These are phyloP conservation scores for Cardamine occulta DNA, from an alignment of 345 rosid species.

Conservation along the genomic window DNA sequence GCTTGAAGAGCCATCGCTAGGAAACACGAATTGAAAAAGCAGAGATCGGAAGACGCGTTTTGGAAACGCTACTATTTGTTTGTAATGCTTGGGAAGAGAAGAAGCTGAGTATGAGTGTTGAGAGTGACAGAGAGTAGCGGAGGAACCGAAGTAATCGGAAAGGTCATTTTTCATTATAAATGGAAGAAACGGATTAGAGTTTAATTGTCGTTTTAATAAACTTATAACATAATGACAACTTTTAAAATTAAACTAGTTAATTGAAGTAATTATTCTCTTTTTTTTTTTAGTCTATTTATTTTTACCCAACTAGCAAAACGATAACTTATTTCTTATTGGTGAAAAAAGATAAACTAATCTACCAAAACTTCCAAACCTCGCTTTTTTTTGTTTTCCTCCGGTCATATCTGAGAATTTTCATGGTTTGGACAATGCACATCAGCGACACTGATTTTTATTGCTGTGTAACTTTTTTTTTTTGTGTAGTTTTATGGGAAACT, in stretches of 20 bases:
- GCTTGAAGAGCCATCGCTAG: conserved; percentile 45
- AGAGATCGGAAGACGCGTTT: conserved; percentile 17
- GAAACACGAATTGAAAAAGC: conserved; percentile 14
- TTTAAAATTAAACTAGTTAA: background rate
- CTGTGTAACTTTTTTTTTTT: too few relatives aligned
- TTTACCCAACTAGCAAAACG: too few relatives aligned
- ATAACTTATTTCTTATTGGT: too few relatives aligned
- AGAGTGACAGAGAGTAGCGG: conserved; percentile 21
- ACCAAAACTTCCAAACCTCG: too few relatives aligned
- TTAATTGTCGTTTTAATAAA: background rate
- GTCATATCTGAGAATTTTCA: too few relatives aligned
- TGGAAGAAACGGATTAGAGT: background rate
- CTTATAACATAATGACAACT: background rate
- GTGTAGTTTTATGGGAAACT: too few relatives aligned
- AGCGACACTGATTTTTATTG: too few relatives aligned
- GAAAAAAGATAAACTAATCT: too few relatives aligned
- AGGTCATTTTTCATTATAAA: background rate
- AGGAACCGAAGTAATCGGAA: conserved; percentile 33
- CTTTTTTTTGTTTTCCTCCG: too few relatives aligned
- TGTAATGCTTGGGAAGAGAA: background rate
- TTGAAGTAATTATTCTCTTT: background rate
- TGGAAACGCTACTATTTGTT: conserved; percentile 11
- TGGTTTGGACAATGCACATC: too few relatives aligned
- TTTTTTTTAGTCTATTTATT: background rate
- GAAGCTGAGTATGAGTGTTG: background rate